These are phyloP conservation scores for Sugiyamaella paludigena DNA, from an alignment of 1,139 yeast genomes.

Conservation along the genomic window DNA sequence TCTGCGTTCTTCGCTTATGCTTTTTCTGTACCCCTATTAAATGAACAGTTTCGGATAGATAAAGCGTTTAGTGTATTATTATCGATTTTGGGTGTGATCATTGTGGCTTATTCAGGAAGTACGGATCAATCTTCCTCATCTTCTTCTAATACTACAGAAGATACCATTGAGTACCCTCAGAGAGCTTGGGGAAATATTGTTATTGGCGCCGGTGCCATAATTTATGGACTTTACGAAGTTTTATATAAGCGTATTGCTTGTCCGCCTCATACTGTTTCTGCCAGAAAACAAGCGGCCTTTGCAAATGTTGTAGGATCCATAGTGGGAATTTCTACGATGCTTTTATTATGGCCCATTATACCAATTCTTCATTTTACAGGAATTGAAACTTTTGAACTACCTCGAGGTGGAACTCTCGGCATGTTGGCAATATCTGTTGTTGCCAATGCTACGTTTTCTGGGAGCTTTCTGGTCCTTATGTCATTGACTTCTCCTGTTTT, in stretches of 20 bases:
- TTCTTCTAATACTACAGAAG: neutral
- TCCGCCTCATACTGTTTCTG: slow-evolving; percentile 62
- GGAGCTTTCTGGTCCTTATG: slow-evolving; percentile 73
- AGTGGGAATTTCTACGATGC: slow-evolving; percentile 59
- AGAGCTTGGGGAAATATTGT: slow-evolving; percentile 69
- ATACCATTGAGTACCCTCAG: slow-evolving; percentile 47
- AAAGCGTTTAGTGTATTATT: slow-evolving; percentile 68
- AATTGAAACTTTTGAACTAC: slow-evolving; percentile 57
- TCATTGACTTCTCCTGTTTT: slow-evolving; percentile 84
- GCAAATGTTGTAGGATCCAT: slow-evolving; percentile 55
- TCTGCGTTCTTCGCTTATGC: slow-evolving; percentile 86
- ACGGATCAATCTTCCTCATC: slow-evolving; percentile 8
- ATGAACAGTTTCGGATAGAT: slow-evolving; percentile 61
- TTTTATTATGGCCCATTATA: slow-evolving; percentile 51
- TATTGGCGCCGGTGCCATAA: slow-evolving; percentile 72
- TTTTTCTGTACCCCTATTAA: slow-evolving; percentile 71
- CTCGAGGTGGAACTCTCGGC: slow-evolving; percentile 46
- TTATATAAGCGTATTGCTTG: slow-evolving; percentile 73
- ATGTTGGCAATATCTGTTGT: slow-evolving; percentile 47
- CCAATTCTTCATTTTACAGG: slow-evolving; percentile 53
- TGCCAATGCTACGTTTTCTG: slow-evolving; percentile 67
- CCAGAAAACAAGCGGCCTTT: slow-evolving; percentile 55
- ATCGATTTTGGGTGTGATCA: slow-evolving; percentile 71
- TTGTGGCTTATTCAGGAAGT: slow-evolving; percentile 72
- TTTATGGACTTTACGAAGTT: slow-evolving; percentile 85